Base-by-base conservation (phyloP, 2,329 filamentous ascomycete species). In the Microascus cirrosus region DNA sequence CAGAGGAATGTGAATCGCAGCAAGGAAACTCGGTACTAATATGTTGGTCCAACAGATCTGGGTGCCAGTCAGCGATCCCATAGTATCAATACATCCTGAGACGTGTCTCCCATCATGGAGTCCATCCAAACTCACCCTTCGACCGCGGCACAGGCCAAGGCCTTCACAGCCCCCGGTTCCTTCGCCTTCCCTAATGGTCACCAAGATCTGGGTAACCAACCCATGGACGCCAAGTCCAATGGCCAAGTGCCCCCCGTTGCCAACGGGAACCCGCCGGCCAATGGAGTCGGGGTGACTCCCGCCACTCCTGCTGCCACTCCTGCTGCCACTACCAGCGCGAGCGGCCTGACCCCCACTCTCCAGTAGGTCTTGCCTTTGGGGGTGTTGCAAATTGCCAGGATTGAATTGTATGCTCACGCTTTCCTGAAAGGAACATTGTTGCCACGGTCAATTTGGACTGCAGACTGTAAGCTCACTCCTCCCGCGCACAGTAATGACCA, bases 401-500 rank as follows among this genome's bases (percentile, higher is more conserved):
- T 62, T 58, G 61, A 70, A 84, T 78, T 70, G n/a, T n/a, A 72
- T 65, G 66, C 68, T 67, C 68, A 58, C 58, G 20, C 22, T 59
- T 42, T 20, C 10, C 63, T 62, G 69, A 61, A 90, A 95, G 90
- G 86, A 96, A 97, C 79, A 96, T 97, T 77, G 93, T 97, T 74
- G 93, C 94, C 65, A 99, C 94, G 66, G 94, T 97, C 79, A 97
- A 97, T 74, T 83, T 97, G 70, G 90, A 95, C 79, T 96, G 93
- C 77, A 92, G 93, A 66, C 79, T 97, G 77, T 57, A 53, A 57
- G 55, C 28, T 36, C 13, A 8, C 34, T 25, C 15, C 10, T 32
- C 7, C 28, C 32, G n/a, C 39, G 22, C 13, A 13, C 20, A n/a
- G 15, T 22, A 3, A 36, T 42, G 15, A 12, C 7, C 25, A 18